Evolutionary conservation across 371 early-diverging fungal genomes (phyloP).

Genomic region (Batrachochytrium dendrobatidis): DNA sequence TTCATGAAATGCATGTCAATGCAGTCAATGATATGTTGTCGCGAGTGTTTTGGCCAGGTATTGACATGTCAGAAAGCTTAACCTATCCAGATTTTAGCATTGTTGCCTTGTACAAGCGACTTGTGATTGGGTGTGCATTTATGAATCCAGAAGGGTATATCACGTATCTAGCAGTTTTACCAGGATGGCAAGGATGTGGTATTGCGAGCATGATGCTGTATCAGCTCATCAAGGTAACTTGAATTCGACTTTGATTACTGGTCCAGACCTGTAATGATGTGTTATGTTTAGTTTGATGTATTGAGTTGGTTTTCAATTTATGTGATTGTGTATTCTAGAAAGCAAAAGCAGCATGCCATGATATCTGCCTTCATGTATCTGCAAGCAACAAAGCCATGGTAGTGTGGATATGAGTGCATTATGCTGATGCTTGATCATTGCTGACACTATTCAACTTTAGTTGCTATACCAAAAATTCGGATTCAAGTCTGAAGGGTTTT

Average conservation of each 20-base stretch:
- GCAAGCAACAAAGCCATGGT: constrained; percentile 93
- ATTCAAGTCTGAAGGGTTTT: constrained; percentile 89
- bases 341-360: constrained; percentile 39
- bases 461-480: constrained; percentile 90
- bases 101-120: constrained; percentile 69
- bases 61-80: constrained; percentile 83
- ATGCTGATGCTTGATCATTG: not conserved
- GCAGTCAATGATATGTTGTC: constrained; percentile 73
- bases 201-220: constrained; percentile 74
- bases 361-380: constrained; percentile 88
- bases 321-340: too few species aligned
- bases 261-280: too few species aligned
- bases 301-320: constrained; percentile 11
- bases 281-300: not conserved
- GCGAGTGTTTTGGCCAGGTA: constrained; percentile 87
- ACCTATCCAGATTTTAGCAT: constrained; percentile 81
- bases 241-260: too few species aligned
- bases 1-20: constrained; percentile 60
- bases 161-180: constrained; percentile 78
- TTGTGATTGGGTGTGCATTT: constrained; percentile 84
- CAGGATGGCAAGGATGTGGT: constrained; percentile 80
- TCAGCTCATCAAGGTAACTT: constrained; percentile 65
- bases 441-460: constrained; percentile 28
- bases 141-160: constrained; percentile 91
- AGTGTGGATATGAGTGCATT: not conserved